Base-by-base conservation (phyloP, 805 yeast species). In the Candida silvatica region DNA sequence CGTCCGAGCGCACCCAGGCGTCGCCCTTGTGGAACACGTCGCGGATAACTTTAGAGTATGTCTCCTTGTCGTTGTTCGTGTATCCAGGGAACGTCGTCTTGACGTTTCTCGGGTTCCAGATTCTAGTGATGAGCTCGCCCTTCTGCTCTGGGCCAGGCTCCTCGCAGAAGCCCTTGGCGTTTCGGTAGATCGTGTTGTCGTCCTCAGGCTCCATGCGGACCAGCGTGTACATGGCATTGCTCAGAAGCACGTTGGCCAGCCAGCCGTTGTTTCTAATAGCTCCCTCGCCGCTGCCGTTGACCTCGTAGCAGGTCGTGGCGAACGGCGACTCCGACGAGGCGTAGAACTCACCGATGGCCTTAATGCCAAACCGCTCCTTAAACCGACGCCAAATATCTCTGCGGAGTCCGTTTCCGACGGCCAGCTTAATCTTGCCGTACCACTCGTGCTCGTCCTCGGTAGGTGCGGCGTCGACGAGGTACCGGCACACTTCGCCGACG, bases 401-500 rank as follows among this genome's bases (percentile, higher is more conserved):
- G 47, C 97, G 73, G 45, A 88, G 64, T 0, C 97, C 97, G 57
- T 90, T 88, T 29, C 97, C 97, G 54, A 77, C 77, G 0, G 96
- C 97, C 29, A 78, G 73, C 28, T 61, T 59, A 8, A 83, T 77
- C 34, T 49, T 43, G 12, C 56, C 56, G 20, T 41, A 42, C 26
- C 45, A 45, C 4, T 25, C 26, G 9, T 38, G 34, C 36, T 54
- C 59, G 37, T 54, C 51, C 17, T 40, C 38, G 3, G 46, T 45
- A 3, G 29, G 14, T 17, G 83, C 80, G 29, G 79, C 78, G 6
- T 61, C 61, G 32, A 83, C 58, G 39, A 88, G 66, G 51, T 87
- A 90, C 32, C 97, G 72, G 56, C 97, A 85, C 22, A 86, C 87
- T 58, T 88, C 97, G 14, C 97, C 97, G 14, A 88, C 97, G 48